Conservation (phyloP, 1,139 yeast species). For the Yamadazyma triangularis region DNA sequence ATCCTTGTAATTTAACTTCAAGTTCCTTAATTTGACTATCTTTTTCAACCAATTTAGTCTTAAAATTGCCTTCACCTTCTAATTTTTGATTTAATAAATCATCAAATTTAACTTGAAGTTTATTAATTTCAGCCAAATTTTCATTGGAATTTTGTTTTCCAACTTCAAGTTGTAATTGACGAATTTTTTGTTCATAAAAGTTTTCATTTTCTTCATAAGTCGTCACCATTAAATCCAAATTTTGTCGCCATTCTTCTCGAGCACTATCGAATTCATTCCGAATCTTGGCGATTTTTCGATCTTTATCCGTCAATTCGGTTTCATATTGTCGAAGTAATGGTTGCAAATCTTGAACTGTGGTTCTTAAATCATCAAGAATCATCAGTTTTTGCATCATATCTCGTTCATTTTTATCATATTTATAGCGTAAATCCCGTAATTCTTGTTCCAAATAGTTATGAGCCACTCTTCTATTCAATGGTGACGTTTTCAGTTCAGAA, state of each 20-base stretch:
- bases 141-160: constrained; percentile 6
- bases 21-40: constrained; percentile 1
- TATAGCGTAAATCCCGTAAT: constrained; percentile 10
- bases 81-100: constrained; percentile 22
- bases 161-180: constrained; percentile 13
- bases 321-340: constrained; percentile 46
- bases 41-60: background rate
- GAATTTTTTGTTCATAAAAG: constrained; percentile 24
- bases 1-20: constrained; percentile 8
- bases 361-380: constrained; percentile 37
- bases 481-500: background rate
- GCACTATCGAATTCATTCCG: constrained; percentile 48
- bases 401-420: constrained; percentile 18
- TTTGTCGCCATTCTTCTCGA: constrained; percentile 53
- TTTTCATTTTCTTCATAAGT: constrained; percentile 41
- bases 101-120: constrained; percentile 13
- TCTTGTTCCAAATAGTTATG: constrained; percentile 13
- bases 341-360: constrained; percentile 43
- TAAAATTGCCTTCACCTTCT: constrained; percentile 4
- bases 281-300: constrained; percentile 33
- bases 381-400: constrained; percentile 33
- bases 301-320: constrained; percentile 31
- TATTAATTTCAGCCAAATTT: constrained; percentile 11
- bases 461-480: background rate
- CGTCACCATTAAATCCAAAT: constrained; percentile 47